Percentiles rank a stretch among this genome's conserved stretches.
phyloP scores from a whole-genome alignment of 768 basidiomycete genomes.

The Agrocybe pediades region DNA sequence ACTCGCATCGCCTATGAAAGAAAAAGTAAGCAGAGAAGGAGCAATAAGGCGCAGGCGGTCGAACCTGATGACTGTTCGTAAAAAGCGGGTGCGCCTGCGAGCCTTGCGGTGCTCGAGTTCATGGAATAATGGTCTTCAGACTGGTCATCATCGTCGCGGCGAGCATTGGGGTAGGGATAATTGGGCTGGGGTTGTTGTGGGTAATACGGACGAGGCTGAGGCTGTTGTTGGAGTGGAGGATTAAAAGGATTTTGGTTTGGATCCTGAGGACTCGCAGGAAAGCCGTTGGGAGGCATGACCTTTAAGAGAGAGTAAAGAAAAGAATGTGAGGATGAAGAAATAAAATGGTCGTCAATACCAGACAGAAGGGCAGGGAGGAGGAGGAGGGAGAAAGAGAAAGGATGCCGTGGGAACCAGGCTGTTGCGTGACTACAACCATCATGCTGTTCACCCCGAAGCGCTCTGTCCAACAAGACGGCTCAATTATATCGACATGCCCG shows the following conservation, averaged over 20 bases:
- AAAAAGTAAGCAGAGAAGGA: constrained; percentile 5
- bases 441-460: constrained; percentile 15
- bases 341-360: constrained; percentile 23
- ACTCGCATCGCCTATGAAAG: constrained; percentile 25
- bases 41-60: constrained; percentile 1
- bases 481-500: constrained; percentile 13
- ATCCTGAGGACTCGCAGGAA: constrained; percentile 20
- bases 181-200: constrained; percentile 22
- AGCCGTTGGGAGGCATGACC: constrained; percentile 20
- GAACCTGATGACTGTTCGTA: constrained; percentile 37
- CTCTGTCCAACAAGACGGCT: constrained; percentile 6
- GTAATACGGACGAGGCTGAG: constrained; percentile 8
- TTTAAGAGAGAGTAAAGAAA: constrained; percentile 20
- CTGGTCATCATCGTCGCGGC: constrained; percentile 47
- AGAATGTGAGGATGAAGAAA: constrained; percentile 13
- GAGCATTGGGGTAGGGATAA: constrained; percentile 29
- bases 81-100: constrained; percentile 47
- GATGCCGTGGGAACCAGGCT: constrained; percentile 17
- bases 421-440: constrained; percentile 16
- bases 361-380: constrained; percentile 5
- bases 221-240: constrained; percentile 8
- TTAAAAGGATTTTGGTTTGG: constrained; percentile 16
- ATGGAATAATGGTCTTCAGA: constrained; percentile 59
- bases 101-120: constrained; percentile 56
- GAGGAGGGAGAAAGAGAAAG: constrained; percentile 20